Evolutionary conservation across 257 asterid species (phyloP).

Genomic region (Fraxinus cuspidata): DNA sequence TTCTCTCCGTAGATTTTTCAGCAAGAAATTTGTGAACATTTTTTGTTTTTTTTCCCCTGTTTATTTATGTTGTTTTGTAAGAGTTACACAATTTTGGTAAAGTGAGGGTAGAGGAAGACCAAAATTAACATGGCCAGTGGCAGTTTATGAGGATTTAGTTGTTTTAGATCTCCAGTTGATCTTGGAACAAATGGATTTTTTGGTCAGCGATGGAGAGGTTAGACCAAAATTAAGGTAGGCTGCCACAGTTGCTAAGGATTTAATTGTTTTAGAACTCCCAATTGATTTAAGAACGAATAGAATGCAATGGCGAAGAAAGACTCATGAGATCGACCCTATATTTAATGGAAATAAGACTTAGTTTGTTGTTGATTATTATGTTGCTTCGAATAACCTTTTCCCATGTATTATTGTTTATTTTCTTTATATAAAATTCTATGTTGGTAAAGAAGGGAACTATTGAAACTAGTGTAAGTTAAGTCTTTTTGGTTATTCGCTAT

Average conservation of each 20-base stretch:
- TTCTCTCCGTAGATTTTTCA: neutral
- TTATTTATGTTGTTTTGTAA: neutral
- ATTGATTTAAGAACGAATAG: neutral
- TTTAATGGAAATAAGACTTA: neutral
- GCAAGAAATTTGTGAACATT: slow-evolving; percentile 1
- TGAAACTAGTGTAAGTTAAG: neutral
- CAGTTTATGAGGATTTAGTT: neutral
- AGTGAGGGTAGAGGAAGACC: neutral
- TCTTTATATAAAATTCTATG: neutral
- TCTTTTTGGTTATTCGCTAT: neutral
- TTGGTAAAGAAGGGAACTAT: neutral
- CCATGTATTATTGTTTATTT: neutral
- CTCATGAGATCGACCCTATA: neutral
- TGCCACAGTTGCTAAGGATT: neutral
- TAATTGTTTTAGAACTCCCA: neutral
- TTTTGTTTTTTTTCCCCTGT: neutral
- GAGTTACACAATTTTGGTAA: neutral
- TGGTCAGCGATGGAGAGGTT: neutral
- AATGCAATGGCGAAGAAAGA: neutral
- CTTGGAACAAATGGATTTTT: neutral
- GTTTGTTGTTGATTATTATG: neutral
- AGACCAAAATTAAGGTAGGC: neutral
- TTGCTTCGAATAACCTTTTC: neutral
- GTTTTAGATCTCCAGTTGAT: neutral
- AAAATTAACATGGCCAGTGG: neutral